These are phyloP conservation scores for Termitomyces bulborhizus DNA, from an alignment of 768 basidiomycete genomes.

Conservation along the genomic window DNA sequence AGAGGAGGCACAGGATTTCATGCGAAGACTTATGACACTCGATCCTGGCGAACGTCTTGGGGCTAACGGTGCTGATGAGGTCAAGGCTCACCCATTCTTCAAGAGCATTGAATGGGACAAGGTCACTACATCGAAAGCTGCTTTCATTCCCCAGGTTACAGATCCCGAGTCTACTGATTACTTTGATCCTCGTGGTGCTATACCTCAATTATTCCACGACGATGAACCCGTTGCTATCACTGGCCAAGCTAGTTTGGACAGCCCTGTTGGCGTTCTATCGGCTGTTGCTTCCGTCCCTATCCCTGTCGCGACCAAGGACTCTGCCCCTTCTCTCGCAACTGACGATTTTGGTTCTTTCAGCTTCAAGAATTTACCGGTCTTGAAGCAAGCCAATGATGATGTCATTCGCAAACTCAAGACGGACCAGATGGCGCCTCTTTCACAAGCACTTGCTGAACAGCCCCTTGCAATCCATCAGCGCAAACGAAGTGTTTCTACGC, in stretches of 20 bases:
- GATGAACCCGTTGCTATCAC: slow-evolving; percentile 63
- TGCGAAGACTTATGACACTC: slow-evolving; percentile 76
- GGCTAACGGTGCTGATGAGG: slow-evolving; percentile 82
- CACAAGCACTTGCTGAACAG: slow-evolving; percentile 68
- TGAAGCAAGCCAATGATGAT: slow-evolving; percentile 99
- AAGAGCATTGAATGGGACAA: slow-evolving; percentile 90
- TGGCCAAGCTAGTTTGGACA: slow-evolving; percentile 42
- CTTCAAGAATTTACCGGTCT: slow-evolving; percentile 92
- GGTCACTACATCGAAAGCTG: slow-evolving; percentile 82
- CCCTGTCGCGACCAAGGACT: slow-evolving; percentile 30
- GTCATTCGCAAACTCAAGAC: slow-evolving; percentile 93
- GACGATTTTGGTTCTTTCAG: slow-evolving; percentile 98
- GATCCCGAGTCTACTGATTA: slow-evolving; percentile 99
- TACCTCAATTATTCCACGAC: slow-evolving; percentile 87
- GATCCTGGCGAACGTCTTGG: slow-evolving; percentile 82
- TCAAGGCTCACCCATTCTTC: slow-evolving; percentile 90
- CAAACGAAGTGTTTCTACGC: slow-evolving; percentile 75
- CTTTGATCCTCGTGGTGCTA: slow-evolving; percentile 94
- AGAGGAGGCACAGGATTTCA: slow-evolving; percentile 83
- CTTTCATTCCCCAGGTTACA: slow-evolving; percentile 91
- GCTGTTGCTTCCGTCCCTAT: slow-evolving; percentile 39
- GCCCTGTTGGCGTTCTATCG: slow-evolving; percentile 33
- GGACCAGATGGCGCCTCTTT: slow-evolving; percentile 77
- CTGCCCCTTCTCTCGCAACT: slow-evolving; percentile 52
- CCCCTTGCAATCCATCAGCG: slow-evolving; percentile 45